Evolutionary conservation across 1,284 basidiomycete species (phyloP).

Genomic region (Puccinia coronata): DNA sequence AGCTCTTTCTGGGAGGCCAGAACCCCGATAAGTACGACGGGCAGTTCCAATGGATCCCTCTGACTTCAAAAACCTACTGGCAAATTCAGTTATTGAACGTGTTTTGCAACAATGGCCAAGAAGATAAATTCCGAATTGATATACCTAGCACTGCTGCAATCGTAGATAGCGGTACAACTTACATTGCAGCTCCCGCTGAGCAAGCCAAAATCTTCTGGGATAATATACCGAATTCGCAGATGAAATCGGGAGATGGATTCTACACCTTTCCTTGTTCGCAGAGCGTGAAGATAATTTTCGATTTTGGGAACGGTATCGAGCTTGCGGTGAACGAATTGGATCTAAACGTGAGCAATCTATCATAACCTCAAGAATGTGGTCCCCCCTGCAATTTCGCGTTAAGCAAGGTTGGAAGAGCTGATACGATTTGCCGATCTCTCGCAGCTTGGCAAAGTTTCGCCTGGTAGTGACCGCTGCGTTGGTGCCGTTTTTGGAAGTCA

Average conservation of each 20-base stretch:
- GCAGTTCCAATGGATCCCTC: slow-evolving; percentile 40
- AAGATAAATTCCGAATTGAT: slow-evolving; percentile 16
- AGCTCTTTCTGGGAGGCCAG: slow-evolving; percentile 44
- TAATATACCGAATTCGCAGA: slow-evolving; percentile 39
- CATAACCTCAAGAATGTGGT: neutral
- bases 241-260: slow-evolving; percentile 40
- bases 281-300: slow-evolving; percentile 39
- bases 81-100: slow-evolving; percentile 34
- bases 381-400: neutral
- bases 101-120: slow-evolving; percentile 35
- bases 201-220: slow-evolving; percentile 47
- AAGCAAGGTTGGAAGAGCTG: neutral
- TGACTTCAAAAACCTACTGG: slow-evolving; percentile 46
- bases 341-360: slow-evolving; percentile 35
- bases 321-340: slow-evolving; percentile 38
- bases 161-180: slow-evolving; percentile 45
- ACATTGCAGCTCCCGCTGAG: slow-evolving; percentile 45
- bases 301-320: slow-evolving; percentile 46
- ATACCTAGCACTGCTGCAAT: slow-evolving; percentile 35
- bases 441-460: slow-evolving; percentile 46
- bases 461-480: slow-evolving; percentile 49
- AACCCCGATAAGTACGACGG: slow-evolving; percentile 32
- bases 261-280: slow-evolving; percentile 49
- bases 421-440: neutral
- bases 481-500: slow-evolving; percentile 47